A percentile compares a stretch with the other conserved stretches of the same genome.
phyloP scores from a whole-genome alignment of 257 asterid genomes.

The Jacaranda copaia region DNA sequence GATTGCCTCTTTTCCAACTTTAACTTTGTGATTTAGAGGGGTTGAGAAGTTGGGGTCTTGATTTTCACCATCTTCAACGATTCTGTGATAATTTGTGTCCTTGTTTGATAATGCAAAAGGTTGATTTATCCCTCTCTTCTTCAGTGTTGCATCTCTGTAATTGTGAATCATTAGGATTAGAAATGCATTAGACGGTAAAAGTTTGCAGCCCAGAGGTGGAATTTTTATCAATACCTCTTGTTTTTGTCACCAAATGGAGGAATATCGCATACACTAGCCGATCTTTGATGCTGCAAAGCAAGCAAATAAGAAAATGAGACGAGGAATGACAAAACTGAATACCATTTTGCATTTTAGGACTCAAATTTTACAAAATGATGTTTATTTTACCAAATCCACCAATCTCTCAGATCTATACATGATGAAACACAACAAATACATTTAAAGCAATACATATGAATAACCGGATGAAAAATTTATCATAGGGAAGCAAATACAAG shows the following conservation, averaged over 20 bases:
- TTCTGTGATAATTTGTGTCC: slow-evolving; percentile 45
- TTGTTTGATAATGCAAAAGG: slow-evolving; percentile 50
- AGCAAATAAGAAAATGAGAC: slow-evolving; percentile 9
- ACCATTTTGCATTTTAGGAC: not conserved
- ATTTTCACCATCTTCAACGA: slow-evolving; percentile 72
- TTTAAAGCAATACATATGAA: not conserved
- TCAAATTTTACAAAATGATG: slow-evolving; percentile 2
- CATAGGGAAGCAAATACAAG: not conserved
- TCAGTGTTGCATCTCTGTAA: slow-evolving; percentile 80
- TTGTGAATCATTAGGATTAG: not conserved
- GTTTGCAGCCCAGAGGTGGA: slow-evolving; percentile 7
- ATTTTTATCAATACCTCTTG: slow-evolving; percentile 58
- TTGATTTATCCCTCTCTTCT: slow-evolving; percentile 67
- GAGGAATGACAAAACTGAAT: slow-evolving; percentile 1
- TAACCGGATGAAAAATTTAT: not conserved
- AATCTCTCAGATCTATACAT: not conserved
- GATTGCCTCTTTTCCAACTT: slow-evolving; percentile 54
- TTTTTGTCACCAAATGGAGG: slow-evolving; percentile 65
- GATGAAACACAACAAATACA: not conserved
- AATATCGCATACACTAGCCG: slow-evolving; percentile 66
- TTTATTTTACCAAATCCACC: not conserved
- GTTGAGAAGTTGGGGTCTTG: slow-evolving; percentile 71
- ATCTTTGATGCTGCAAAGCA: slow-evolving; percentile 57
- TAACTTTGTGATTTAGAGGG: slow-evolving; percentile 55
- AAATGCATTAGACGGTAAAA: slow-evolving; percentile 3